These are phyloP conservation scores for Mucor sp. DNA, from an alignment of 371 early-diverging fungal species.

Conservation along the genomic window DNA sequence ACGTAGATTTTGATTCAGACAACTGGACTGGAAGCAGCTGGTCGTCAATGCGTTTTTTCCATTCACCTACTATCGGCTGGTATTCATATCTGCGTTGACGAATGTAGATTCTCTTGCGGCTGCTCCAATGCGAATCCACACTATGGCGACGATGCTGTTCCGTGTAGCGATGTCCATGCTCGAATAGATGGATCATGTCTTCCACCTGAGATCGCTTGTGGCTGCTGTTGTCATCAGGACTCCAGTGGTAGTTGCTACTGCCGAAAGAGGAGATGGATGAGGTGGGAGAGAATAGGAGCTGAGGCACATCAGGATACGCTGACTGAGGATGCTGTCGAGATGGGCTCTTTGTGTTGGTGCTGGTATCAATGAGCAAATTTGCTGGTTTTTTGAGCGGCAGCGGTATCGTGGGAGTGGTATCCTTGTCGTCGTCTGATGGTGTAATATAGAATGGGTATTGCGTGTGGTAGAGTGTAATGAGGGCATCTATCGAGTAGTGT, in stretches of 20 bases:
- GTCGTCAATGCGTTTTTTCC: constrained; percentile 17
- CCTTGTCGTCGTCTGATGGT: background rate
- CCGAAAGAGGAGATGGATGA: constrained; percentile 7
- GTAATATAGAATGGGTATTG: background rate
- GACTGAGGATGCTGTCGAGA: background rate
- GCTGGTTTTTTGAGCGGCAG: background rate
- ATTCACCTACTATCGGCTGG: constrained; percentile 22
- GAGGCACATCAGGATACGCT: background rate
- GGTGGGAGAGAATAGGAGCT: constrained; percentile 1
- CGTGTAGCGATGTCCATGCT: constrained; percentile 5
- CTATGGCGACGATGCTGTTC: constrained; percentile 1
- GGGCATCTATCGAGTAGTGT: background rate
- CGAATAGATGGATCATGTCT: constrained; percentile 19
- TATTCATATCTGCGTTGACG: constrained; percentile 17
- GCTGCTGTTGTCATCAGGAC: background rate
- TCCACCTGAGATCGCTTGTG: constrained; percentile 7
- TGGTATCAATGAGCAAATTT: background rate
- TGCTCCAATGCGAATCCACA: constrained; percentile 4
- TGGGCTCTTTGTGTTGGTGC: background rate
- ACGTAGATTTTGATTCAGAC: constrained; percentile 17
- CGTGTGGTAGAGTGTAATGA: background rate
- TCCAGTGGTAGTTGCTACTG: background rate
- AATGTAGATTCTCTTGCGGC: constrained; percentile 1
- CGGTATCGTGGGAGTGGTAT: background rate
- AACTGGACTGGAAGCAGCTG: background rate